These are phyloP conservation scores for Cladophialophora carrionii DNA, from an alignment of 2,329 filamentous ascomycete species.

Conservation along the genomic window DNA sequence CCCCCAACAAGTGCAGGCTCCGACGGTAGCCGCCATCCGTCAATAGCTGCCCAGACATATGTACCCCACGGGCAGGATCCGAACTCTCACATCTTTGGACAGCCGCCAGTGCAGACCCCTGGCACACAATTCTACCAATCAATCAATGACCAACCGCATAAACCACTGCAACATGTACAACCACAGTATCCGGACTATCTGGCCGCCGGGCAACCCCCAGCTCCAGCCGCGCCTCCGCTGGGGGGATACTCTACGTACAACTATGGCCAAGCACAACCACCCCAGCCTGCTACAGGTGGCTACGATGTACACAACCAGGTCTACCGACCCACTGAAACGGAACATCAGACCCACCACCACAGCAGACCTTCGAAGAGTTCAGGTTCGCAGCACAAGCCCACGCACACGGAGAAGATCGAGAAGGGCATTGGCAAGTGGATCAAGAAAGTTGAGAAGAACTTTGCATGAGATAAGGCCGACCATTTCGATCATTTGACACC, in stretches of 20 bases:
- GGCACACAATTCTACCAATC: slow-evolving; percentile 40
- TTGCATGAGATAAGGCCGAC: slow-evolving; percentile 26
- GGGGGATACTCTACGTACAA: slow-evolving; percentile 50
- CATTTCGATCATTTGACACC: background rate
- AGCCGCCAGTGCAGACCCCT: slow-evolving; percentile 37
- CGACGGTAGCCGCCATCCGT: slow-evolving; percentile 26
- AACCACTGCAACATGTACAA: slow-evolving; percentile 42
- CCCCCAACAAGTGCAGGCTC: slow-evolving; percentile 21
- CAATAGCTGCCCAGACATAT: slow-evolving; percentile 32
- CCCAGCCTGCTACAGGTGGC: slow-evolving; percentile 34
- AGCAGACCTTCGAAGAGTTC: slow-evolving; percentile 36
- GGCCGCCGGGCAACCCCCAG: slow-evolving; percentile 36
- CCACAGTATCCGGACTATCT: slow-evolving; percentile 43
- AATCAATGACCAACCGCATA: slow-evolving; percentile 36
- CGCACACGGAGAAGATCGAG: slow-evolving; percentile 47
- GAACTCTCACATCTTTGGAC: slow-evolving; percentile 30
- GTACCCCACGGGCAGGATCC: slow-evolving; percentile 27
- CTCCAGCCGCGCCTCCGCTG: slow-evolving; percentile 27
- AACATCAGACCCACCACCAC: slow-evolving; percentile 45
- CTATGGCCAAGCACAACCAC: slow-evolving; percentile 44
- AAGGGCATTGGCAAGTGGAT: slow-evolving; percentile 51
- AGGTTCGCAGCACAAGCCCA: slow-evolving; percentile 39
- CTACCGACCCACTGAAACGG: slow-evolving; percentile 52
- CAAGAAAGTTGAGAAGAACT: slow-evolving; percentile 52
- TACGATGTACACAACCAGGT: slow-evolving; percentile 54